Conservation (phyloP, 192 early-diverging fungal species). For the Linnemannia zychae region DNA sequence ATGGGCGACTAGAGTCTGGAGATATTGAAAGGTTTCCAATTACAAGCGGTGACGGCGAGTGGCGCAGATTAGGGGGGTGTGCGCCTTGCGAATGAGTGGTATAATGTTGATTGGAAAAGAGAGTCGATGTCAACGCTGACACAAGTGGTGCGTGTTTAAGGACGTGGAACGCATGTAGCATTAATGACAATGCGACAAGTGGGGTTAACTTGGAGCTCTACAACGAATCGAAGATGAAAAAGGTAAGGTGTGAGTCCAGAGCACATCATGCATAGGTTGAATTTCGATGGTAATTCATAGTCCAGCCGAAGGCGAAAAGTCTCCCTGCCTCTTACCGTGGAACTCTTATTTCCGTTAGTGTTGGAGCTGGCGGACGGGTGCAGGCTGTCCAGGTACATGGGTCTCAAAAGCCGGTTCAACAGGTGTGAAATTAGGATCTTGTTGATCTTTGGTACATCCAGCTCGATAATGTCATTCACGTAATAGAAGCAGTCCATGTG, state of each 20-base stretch:
- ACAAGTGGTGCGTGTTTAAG: constrained; percentile 55
- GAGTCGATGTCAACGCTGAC: constrained; percentile 40
- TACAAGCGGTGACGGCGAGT: constrained; percentile 19
- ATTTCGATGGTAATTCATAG: not conserved
- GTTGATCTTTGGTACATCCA: constrained; percentile 70
- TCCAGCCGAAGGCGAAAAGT: not conserved
- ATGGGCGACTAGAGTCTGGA: constrained; percentile 49
- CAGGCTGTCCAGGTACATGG: constrained; percentile 57
- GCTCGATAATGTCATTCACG: constrained; percentile 70
- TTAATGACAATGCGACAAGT: constrained; percentile 46
- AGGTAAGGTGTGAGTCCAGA: not conserved
- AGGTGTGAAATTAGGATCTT: constrained; percentile 51
- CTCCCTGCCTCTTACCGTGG: not conserved
- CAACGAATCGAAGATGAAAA: not conserved
- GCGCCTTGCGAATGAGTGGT: not conserved
- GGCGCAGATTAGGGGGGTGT: constrained; percentile 8
- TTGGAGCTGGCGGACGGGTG: constrained; percentile 5
- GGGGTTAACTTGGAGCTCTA: constrained; percentile 43
- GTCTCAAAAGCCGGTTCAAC: constrained; percentile 51
- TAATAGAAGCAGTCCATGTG: constrained; percentile 76
- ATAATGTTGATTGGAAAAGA: constrained; percentile 53
- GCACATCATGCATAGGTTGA: not conserved
- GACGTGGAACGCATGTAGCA: constrained; percentile 59
- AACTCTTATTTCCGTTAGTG: not conserved
- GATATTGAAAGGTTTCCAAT: constrained; percentile 20